Evolutionary conservation across 106 monocot genomes (phyloP), one percentile per base, ranked within the genome.

Genomic region (Chionographis japonica): DNA sequence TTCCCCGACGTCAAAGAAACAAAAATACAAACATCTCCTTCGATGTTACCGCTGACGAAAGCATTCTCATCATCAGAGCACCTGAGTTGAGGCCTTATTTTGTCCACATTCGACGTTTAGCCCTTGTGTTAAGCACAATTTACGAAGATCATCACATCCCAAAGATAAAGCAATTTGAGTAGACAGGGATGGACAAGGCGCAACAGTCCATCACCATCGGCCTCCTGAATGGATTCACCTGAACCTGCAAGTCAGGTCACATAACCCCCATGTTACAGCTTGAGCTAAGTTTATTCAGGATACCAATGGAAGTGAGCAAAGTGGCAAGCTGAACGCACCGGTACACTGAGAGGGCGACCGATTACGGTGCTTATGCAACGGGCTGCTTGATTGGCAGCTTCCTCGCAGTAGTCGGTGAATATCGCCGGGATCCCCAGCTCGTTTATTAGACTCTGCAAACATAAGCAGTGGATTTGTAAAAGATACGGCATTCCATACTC

Each of bases 161-260:
- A 52, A 98, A 90, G 20, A 98, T 53, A 56, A 93, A 98, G 79
- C 98, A 93, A 68, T 98, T 98, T 52, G 98, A 93, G 56, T 98
- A 98, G 79, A 90, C 93, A n/a, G 97, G 97, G 12, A 97, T 69
- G 70, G 77, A 81, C 61, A 93, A 63, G 3, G 82, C 76, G 60
- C 67, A 71, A 57, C 90, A 73, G 66, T 98, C 92, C 68, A 93
- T 76, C 52, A 49, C 55, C 79, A 88, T 43, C 2, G 98, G 98
- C 63, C 93, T 89, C 68, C 98, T 78, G 72, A 98, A 98, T 46
- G 98, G 98, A 78, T 98, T 98, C 63, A 98, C 41, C 60, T 98
- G 98, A 40, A 93, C 77, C 98, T 98, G 83, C 12, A 81, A 53
- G 13, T 54, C 12, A 72, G 56, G 13, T 15, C 13, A 27, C 42